Conservation (phyloP, 1,139 yeast species). For the Debaryomycetaceae sp. region DNA sequence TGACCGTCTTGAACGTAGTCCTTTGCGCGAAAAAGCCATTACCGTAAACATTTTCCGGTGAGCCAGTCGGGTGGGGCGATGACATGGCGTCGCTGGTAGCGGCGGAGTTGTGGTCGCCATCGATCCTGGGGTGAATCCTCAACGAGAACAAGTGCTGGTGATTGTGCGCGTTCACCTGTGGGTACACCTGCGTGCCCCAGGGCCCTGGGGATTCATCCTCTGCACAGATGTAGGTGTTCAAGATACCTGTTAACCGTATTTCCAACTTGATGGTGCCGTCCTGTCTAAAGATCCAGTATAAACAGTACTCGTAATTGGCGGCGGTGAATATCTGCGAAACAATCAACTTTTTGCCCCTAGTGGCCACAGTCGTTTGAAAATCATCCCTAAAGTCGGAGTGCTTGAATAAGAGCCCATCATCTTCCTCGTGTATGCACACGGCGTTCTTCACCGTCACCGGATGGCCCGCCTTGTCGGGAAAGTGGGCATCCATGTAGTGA, state of each 20-base stretch:
- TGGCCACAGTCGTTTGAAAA: constrained; percentile 68
- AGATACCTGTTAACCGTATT: constrained; percentile 74
- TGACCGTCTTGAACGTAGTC: constrained; percentile 61
- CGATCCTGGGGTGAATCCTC: constrained; percentile 75
- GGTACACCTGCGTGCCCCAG: constrained; percentile 79
- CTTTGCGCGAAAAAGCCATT: constrained; percentile 65
- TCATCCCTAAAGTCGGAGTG: constrained; percentile 83
- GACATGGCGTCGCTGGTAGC: constrained; percentile 63
- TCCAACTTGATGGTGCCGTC: constrained; percentile 80
- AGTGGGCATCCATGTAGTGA: constrained; percentile 74
- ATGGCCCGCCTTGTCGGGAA: constrained; percentile 61
- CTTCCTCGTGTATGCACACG: constrained; percentile 84
- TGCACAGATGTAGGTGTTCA: constrained; percentile 62
- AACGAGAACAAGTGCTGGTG: constrained; percentile 83
- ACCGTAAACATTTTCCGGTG: constrained; percentile 67
- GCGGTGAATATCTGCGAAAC: constrained; percentile 81
- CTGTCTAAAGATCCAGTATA: constrained; percentile 79
- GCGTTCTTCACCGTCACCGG: constrained; percentile 72
- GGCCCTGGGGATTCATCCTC: constrained; percentile 65
- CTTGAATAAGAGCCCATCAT: constrained; percentile 63
- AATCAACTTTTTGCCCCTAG: constrained; percentile 71
- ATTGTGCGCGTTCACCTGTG: constrained; percentile 78
- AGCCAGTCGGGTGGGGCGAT: constrained; percentile 58
- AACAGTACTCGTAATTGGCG: constrained; percentile 79
- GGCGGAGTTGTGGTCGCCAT: constrained; percentile 74